Evolutionary conservation across 2,329 filamentous ascomycete species (phyloP).

Genomic region (Cordyceps militaris): DNA sequence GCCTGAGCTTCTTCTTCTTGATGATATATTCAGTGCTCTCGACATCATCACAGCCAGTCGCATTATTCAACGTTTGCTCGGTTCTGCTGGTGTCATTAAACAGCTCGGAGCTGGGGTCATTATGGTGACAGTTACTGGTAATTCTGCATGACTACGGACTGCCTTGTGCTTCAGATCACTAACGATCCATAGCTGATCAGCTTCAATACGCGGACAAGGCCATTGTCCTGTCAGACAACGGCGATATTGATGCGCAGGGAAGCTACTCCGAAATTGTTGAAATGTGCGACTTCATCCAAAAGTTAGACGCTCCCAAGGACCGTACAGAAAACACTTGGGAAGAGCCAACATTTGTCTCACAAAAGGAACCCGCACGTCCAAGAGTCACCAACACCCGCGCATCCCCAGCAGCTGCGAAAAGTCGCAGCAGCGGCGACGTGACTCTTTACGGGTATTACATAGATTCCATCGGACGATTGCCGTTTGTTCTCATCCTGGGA

Average conservation of each 20-base stretch:
- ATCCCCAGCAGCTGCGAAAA: neutral
- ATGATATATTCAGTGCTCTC: conserved; percentile 29
- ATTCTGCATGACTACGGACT: neutral
- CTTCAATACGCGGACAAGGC: neutral
- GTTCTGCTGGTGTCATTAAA: conserved; percentile 29
- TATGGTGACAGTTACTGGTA: neutral
- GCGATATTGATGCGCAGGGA: conserved; percentile 32
- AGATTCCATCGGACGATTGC: conserved; percentile 1
- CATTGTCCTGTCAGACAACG: conserved; percentile 14
- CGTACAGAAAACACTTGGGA: neutral
- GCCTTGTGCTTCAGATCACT: neutral
- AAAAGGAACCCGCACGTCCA: neutral
- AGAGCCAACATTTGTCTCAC: neutral
- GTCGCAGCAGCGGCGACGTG: neutral
- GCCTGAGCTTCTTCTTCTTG: conserved; percentile 2
- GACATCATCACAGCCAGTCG: conserved; percentile 32
- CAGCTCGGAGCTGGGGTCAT: conserved; percentile 10
- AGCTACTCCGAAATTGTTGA: conserved; percentile 27
- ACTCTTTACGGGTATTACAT: conserved; percentile 1
- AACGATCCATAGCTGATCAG: neutral
- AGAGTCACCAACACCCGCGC: neutral
- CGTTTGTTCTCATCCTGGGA: neutral
- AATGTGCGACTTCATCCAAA: conserved; percentile 21
- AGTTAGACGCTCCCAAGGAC: neutral
- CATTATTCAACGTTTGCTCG: conserved; percentile 33